phyloP scores from a whole-genome alignment of 1,284 basidiomycete species.

The Ceratobasidium sp. region DNA sequence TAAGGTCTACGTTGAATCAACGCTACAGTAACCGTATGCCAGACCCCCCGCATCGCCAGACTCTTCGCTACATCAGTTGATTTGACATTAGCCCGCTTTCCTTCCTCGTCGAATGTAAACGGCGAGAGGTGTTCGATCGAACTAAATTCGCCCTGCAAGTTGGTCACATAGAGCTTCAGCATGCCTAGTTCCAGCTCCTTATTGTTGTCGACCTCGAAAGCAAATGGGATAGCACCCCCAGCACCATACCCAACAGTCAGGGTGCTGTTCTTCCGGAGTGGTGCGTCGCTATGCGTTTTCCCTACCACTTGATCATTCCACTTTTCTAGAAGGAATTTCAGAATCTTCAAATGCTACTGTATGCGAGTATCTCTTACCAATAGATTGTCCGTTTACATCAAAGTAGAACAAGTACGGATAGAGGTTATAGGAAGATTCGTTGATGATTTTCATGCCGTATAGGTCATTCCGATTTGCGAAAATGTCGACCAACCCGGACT shows the following conservation, averaged over 20 bases:
- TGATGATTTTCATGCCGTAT: slow-evolving; percentile 9
- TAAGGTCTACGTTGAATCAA: neutral
- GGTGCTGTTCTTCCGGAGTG: neutral
- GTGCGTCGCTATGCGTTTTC: neutral
- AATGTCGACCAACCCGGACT: slow-evolving; percentile 12
- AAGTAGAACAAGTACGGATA: slow-evolving; percentile 35
- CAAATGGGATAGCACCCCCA: slow-evolving; percentile 19
- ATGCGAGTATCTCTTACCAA: slow-evolving; percentile 13
- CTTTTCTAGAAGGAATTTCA: neutral
- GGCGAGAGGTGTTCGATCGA: slow-evolving; percentile 8
- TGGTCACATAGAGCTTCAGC: slow-evolving; percentile 26
- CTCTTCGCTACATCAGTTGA: neutral
- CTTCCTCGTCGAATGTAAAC: neutral
- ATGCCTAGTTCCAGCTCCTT: slow-evolving; percentile 16
- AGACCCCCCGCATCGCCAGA: neutral
- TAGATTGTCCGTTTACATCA: neutral
- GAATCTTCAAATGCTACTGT: too few relatives aligned
- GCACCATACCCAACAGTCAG: slow-evolving; percentile 29
- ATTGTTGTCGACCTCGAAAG: neutral
- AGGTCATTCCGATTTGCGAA: neutral
- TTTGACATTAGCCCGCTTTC: neutral
- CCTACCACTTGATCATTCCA: neutral
- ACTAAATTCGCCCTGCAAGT: neutral
- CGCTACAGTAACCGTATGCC: neutral
- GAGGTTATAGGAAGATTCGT: slow-evolving; percentile 1